Base-by-base conservation (phyloP, 257 asterid species). In the Datura wrightii region DNA sequence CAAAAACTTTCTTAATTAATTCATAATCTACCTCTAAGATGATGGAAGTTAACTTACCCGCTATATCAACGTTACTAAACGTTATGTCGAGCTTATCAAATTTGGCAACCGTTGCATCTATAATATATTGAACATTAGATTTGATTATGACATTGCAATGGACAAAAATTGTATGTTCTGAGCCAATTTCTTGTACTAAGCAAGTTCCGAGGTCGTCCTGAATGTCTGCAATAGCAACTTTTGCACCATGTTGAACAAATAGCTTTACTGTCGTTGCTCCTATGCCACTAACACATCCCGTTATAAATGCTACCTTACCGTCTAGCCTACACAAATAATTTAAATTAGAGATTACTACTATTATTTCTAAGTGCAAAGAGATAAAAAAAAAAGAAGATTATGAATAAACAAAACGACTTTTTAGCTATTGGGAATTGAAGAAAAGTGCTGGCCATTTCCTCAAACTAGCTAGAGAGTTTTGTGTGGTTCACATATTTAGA, bases 71-170 rank as follows among this genome's bases (percentile, higher is more conserved):
- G n/a, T 81, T 81, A 52, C 34, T 81, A 48, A 19, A 81, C 59
- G 60, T 81, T 4, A 81, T 81, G 46, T 81, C 60, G 5, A 81
- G 78, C 60, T 81, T 81, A 19, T 37, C 31, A 24, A 24, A 24
- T 24, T 24, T 24, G 31, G 31, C 31, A 24, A 24, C 31, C 31
- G 31, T 24, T 6, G 18, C 42, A 44, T 79, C 69, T 4, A 79
- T 18, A 7, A n/a, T 18, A 7, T 79, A 16, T 79, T 79, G 34
- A 19, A 79, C 55, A 18, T 56, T 37, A 0, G 70, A 34, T 52
- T 79, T 39, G 1, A 79, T 34, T 1, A 14, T 10, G 18, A 79
- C 70, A 41, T 79, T 15, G 50, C 70, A 79, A 16, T 79, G 53
- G 10, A 79, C 14, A 44, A 53, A 79, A 5, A 6, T 54, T 31